phyloP scores from a whole-genome alignment of 1,139 yeast species.

The Lizanozyma gosingica region DNA sequence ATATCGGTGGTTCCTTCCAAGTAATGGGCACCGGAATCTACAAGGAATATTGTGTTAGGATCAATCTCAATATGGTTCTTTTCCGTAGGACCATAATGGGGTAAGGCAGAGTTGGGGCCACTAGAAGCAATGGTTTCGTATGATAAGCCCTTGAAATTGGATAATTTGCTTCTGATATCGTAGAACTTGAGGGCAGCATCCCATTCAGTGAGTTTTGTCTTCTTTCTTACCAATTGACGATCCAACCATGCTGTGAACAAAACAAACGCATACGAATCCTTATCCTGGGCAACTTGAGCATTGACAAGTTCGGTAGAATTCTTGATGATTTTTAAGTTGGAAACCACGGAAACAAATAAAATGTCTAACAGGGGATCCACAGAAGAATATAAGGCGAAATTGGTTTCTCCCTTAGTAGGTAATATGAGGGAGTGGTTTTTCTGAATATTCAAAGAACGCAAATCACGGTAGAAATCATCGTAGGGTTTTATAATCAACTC shows the following conservation, averaged over 20 bases:
- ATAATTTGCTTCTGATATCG: constrained; percentile 30
- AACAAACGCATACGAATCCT: constrained; percentile 36
- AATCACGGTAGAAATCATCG: constrained; percentile 22
- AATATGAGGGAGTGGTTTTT: constrained; percentile 18
- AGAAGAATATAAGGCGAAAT: constrained; percentile 24
- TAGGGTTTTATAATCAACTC: constrained; percentile 24
- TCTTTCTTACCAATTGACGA: constrained; percentile 20
- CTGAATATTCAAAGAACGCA: constrained; percentile 8
- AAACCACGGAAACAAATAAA: constrained; percentile 22
- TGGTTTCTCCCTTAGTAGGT: constrained; percentile 23
- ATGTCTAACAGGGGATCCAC: constrained; percentile 20
- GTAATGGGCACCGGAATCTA: constrained; percentile 50
- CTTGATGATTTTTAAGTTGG: constrained; percentile 28
- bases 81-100: constrained; percentile 47
- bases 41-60: constrained; percentile 30
- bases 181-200: constrained; percentile 37
- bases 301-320: constrained; percentile 31
- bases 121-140: constrained; percentile 47
- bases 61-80: constrained; percentile 32
- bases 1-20: constrained; percentile 55
- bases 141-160: constrained; percentile 43
- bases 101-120: constrained; percentile 47
- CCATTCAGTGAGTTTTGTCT: constrained; percentile 23
- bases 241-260: constrained; percentile 36
- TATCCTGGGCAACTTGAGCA: constrained; percentile 32